Base-by-base conservation (phyloP, 2,329 filamentous ascomycete genomes). In the Exophiala lecanii-corni region DNA sequence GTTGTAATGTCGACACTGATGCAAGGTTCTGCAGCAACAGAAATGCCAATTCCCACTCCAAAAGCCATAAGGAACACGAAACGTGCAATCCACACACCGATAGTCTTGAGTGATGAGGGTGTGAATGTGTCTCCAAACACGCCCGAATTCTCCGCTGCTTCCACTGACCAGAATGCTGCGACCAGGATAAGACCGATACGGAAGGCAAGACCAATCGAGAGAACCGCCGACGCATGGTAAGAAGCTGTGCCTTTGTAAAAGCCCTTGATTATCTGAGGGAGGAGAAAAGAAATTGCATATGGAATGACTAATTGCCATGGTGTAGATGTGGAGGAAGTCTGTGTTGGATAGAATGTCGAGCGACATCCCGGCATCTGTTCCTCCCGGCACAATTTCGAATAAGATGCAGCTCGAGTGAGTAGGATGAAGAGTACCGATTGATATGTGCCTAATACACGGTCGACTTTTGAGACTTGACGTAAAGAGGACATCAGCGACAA, bases 301-400 rank as follows among this genome's bases (percentile, higher is more conserved):
- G 87, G 85, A 26, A 94, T 81, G 9, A 71, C 63, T 13, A 94
- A 72, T 63, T 97, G 91, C 88, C 89, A 96, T 1, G 82, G 76
- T 1, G 91, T 86, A 2, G 91, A 96, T 1, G 89, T 97, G 0
- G 92, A 97, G 0, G 91, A 95, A 2, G 83, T 86, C 7, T 84
- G 79, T 0, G 91, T 96, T 3, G 89, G 84, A 61, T 98, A 98
- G 69, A 96, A 98, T 0, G 92, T 96, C 2, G 91, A 95, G 41
- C 79, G 81, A 71, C 92, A 98, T 68, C 84, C 94, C 0, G 92
- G 92, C 87, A 97, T 96, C 68, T 98, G 92, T 68, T 98, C 92
- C 64, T 98, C 92, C 45, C 92, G 84, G 62, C 92, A 98, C 15
- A 98, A 80, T 54, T 89, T 86, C 7, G 92, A 96, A 54, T 91